Conservation (phyloP, 202 grass and related monocot species). For the Miscanthus sacchariflorus region DNA sequence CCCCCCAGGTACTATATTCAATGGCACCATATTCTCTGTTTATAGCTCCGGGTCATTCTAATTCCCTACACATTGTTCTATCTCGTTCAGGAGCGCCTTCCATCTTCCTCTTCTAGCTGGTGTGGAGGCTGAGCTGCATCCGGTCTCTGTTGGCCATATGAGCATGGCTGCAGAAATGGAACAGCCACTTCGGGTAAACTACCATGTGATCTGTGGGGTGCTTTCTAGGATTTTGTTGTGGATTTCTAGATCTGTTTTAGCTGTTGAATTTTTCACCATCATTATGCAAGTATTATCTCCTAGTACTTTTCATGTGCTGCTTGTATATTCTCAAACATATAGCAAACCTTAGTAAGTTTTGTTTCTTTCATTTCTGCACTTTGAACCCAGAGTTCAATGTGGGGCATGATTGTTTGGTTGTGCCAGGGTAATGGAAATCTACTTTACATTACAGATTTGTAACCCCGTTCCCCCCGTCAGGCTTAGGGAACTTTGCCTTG, state of each 20-base stretch:
- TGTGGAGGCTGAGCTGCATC: background rate
- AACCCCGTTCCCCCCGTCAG: too few species aligned
- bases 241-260: constrained; percentile 14
- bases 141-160: background rate
- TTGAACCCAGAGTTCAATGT: background rate
- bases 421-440: background rate
- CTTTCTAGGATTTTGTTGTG: background rate
- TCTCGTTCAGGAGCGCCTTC: background rate
- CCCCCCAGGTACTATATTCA: too few species aligned
- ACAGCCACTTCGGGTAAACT: background rate
- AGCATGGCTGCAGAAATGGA: background rate
- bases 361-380: background rate
- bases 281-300: too few species aligned
- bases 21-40: background rate
- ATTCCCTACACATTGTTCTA: background rate
- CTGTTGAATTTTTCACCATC: background rate
- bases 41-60: background rate
- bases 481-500: background rate
- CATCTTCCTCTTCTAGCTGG: background rate
- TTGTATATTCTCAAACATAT: background rate
- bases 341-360: background rate
- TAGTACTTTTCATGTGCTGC: background rate
- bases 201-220: background rate
- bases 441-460: background rate
- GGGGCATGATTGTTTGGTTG: background rate